Evolutionary conservation across 2,329 filamentous ascomycete species (phyloP), one percentile per base, ranked within the genome.

Genomic region (Penicillium sp.): DNA sequence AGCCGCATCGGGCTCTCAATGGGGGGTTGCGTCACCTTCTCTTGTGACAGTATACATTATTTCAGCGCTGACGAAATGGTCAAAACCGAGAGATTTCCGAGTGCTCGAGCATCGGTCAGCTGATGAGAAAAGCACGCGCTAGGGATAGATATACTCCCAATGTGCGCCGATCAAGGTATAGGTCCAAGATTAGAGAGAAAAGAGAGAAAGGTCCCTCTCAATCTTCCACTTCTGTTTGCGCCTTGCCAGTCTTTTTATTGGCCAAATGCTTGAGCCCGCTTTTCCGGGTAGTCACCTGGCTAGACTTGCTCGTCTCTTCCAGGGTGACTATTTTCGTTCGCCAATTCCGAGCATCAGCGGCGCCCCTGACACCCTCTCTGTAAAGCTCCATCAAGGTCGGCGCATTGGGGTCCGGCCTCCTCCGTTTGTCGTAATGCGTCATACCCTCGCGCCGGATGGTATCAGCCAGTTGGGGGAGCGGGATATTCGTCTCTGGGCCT

Each of bases 301-400:
- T 19, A 11, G 21, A 23, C 16, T 23, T 40, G 8, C 11, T 23
- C 19, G 23, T 16, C n/a, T 28, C 24, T 4, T 43, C 39, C 23
- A 28, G n/a, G 9, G 23, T 43, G 14, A 28, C 39, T 2, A 43
- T 14, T 7, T 26, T 28, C 23, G 23, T 18, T 3, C 23, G 5
- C n/a, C 14, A 3, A 26, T 43, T 26, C 23, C 23, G 23, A 11
- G 39, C 13, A 26, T 28, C 24, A 10, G 39, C 16, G 6, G 39
- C 39, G 16, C 6, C 23, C 14, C 9, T 26, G 1, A 28, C 14
- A 10, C 39, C 39, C n/a, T 43, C 14, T 18, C 23, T 43, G 5
- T 43, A 43, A 43, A 43, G 21, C 10, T 43, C 39, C 39, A 43
- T 43, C 9, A 43, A 43, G 8, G 39, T 43, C 39, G 39, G 23